phyloP scores from a whole-genome alignment of 176 grass and related monocot genomes.

The Cenchrus americanus region DNA sequence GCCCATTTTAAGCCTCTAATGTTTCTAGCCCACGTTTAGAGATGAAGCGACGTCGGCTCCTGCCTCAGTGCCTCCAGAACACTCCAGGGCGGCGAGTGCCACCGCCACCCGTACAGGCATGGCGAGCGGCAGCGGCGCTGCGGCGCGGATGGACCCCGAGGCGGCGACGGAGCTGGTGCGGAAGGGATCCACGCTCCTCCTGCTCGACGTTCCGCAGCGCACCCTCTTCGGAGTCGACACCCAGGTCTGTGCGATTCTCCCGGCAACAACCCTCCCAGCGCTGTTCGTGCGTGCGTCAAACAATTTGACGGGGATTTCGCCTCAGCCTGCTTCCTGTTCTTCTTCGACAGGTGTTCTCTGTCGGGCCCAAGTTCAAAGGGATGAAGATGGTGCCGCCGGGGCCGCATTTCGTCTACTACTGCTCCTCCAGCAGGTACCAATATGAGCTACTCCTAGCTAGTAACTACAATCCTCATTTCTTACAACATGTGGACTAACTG shows the following conservation, averaged over 20 bases:
- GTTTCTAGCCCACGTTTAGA: background rate
- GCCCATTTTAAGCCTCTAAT: background rate
- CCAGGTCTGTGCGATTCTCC: slow-evolving; percentile 48
- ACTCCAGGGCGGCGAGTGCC: background rate
- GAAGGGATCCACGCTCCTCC: slow-evolving; percentile 72
- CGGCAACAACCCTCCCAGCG: background rate
- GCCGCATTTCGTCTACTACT: slow-evolving; percentile 78
- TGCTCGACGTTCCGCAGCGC: slow-evolving; percentile 81
- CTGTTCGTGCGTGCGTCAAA: background rate
- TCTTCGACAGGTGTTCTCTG: slow-evolving; percentile 70
- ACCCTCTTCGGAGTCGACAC: slow-evolving; percentile 82
- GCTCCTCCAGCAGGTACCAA: slow-evolving; percentile 72
- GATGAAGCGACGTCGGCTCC: too few relatives aligned
- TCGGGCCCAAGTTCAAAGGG: slow-evolving; percentile 80
- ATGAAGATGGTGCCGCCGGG: slow-evolving; percentile 91
- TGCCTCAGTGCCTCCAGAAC: slow-evolving; percentile 34
- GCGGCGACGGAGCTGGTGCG: slow-evolving; percentile 70
- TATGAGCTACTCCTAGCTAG: background rate
- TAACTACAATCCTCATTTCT: background rate
- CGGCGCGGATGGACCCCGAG: slow-evolving; percentile 59
- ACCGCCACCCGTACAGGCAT: slow-evolving; percentile 11
- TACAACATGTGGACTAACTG: background rate
- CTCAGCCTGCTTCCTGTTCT: background rate
- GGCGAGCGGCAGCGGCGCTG: slow-evolving; percentile 18
- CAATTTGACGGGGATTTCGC: background rate